Base-by-base conservation (phyloP, 805 yeast genomes). In the Danielia oregonensis region DNA sequence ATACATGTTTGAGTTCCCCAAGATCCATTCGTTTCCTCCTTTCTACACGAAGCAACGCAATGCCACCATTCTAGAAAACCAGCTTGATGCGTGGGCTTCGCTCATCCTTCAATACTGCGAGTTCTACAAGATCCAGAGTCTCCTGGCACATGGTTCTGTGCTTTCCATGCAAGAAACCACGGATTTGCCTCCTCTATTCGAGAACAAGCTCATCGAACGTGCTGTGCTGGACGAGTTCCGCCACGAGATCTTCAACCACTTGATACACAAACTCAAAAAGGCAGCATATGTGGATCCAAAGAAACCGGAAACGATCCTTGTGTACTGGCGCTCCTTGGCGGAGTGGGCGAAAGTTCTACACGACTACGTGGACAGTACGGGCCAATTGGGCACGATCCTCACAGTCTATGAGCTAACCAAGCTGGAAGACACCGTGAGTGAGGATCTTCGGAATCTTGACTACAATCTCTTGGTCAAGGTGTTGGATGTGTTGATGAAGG, bases 31-130 rank as follows among this genome's bases (percentile, higher is more conserved):
- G 12, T 91, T 88, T 57, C 97, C 97, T 5, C 98, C 98, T 0
- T 77, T 91, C 46, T 91, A 79, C 63, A 93, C 97, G 6, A 72
- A 78, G 41, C 98, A 91, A 60, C 88, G 93, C 15, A 89, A 91
- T 49, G 73, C 79, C 24, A 77, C 84, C 8, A 82, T 93, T 2
- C 76, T 85, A 65, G 70, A 73, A 19, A 79, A 86, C 8, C 98
- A 91, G 58, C 61, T 83, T 11, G 70, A 70, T n/a, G 76, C 83
- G 35, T 91, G 98, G 98, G 63, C 70, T 17, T 65, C 73, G 28
- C 59, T 91, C 17, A 62, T 91, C 0, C 55, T 82, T 7, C 65
- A 68, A 5, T 85, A 76, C 48, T 81, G 94, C 47, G 68, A 74
- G 43, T 63, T 57, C 35, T 61, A 76, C 43, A 65, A 67, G 35